Percentiles rank a stretch among this genome's conserved stretches.
phyloP scores from a whole-genome alignment of 2,329 filamentous ascomycete species.

The Penicillium sp. region DNA sequence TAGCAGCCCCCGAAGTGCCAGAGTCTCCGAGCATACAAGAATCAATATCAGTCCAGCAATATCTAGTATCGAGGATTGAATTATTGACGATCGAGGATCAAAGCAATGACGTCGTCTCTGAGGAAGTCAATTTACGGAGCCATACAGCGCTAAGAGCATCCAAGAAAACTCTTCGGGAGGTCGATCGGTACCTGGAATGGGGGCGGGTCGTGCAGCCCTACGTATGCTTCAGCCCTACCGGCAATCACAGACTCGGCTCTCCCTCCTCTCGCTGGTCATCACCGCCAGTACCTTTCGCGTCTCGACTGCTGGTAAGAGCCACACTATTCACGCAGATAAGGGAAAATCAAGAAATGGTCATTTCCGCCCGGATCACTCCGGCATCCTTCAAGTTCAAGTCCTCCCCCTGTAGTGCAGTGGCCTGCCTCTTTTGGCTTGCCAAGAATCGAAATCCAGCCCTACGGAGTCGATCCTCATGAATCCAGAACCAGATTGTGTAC shows the following conservation, averaged over 20 bases:
- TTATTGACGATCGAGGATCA: not conserved
- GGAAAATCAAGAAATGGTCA: not conserved
- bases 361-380: not conserved
- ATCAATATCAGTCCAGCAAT: not conserved
- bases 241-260: not conserved
- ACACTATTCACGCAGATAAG: not conserved
- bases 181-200: not conserved
- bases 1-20: not conserved
- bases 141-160: no score
- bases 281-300: not conserved
- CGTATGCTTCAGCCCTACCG: not conserved
- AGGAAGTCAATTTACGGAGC: no score
- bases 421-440: not conserved
- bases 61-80: not conserved
- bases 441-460: conserved; percentile 3
- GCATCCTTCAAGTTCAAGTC: not conserved
- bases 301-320: not conserved
- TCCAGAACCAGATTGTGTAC: not conserved
- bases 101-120: not conserved
- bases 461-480: not conserved
- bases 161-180: not conserved
- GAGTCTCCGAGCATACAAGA: not conserved
- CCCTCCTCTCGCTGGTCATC: not conserved
- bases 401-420: not conserved
- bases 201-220: not conserved